Conservation (phyloP, 495 filamentous ascomycete genomes). For the Melanomma pulvis-pyrius region DNA sequence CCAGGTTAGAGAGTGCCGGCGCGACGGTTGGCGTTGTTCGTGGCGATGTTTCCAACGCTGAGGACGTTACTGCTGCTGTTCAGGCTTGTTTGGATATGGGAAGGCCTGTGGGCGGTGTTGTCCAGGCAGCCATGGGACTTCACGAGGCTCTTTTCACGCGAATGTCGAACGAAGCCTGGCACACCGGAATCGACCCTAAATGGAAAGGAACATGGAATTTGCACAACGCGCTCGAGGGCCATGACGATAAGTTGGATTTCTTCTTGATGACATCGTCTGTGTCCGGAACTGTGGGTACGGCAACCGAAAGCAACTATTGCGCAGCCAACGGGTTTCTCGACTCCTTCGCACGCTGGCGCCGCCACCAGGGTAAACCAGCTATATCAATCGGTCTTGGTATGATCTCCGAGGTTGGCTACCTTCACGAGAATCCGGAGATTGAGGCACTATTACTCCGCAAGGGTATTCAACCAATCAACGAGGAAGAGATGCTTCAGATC, state of each 20-base stretch:
- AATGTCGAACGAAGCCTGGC: constrained; percentile 21
- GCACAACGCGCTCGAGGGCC: constrained; percentile 11
- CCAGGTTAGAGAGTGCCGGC: not conserved
- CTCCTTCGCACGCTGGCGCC: constrained; percentile 24
- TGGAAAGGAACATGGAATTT: constrained; percentile 25
- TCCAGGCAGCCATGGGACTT: not conserved
- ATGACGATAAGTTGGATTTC: constrained; percentile 24
- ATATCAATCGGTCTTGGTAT: constrained; percentile 26
- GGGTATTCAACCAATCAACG: constrained; percentile 2
- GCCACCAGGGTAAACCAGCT: constrained; percentile 10
- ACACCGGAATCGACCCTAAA: not conserved
- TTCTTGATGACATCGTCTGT: constrained; percentile 29
- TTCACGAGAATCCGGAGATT: constrained; percentile 5
- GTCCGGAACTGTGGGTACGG: constrained; percentile 16
- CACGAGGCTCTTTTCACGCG: not conserved
- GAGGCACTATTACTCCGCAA: constrained; percentile 1
- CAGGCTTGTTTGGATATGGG: not conserved
- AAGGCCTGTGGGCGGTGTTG: constrained; percentile 12
- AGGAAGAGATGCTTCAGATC: constrained; percentile 1
- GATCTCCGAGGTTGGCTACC: constrained; percentile 32
- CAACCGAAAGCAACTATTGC: constrained; percentile 28
- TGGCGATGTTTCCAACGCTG: constrained; percentile 2
- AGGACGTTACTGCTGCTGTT: constrained; percentile 1
- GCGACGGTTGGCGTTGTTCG: not conserved
- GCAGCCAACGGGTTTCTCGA: constrained; percentile 37